Conservation (phyloP, 2,329 filamentous ascomycete genomes). For the Colletotrichum falcatum region DNA sequence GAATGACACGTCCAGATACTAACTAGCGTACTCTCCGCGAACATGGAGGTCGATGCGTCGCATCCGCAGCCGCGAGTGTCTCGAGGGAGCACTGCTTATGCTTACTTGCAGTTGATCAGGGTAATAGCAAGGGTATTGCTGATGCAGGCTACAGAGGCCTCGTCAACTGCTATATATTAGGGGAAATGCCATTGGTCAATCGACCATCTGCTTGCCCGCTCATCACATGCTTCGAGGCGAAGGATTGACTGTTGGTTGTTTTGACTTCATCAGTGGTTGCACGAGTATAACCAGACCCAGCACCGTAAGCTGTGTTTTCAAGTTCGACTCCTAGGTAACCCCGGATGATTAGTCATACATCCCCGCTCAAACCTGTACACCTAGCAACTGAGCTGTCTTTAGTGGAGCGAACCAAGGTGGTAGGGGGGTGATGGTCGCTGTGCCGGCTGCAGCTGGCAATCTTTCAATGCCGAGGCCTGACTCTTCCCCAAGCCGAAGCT, state of each 20-base stretch:
- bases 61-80: neutral
- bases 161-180: neutral
- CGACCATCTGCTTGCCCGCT: neutral
- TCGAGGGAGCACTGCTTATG: too few relatives aligned
- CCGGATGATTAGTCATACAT: constrained; percentile 27
- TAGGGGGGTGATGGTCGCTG: constrained; percentile 15
- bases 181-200: neutral
- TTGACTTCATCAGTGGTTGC: neutral
- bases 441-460: constrained; percentile 31
- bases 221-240: neutral
- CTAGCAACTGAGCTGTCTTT: neutral
- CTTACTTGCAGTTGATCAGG: neutral
- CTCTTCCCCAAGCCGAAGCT: constrained; percentile 37
- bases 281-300: neutral
- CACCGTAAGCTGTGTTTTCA: constrained; percentile 18
- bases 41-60: neutral
- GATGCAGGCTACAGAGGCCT: neutral
- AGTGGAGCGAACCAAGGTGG: constrained; percentile 11
- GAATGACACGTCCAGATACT: neutral
- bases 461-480: constrained; percentile 41
- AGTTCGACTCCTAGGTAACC: neutral
- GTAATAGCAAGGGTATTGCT: neutral
- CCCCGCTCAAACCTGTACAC: constrained; percentile 18
- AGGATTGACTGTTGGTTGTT: neutral
- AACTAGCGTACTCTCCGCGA: constrained; percentile 3